These are phyloP conservation scores for Metschnikowia anglica DNA, from an alignment of 805 yeast species.

Conservation along the genomic window DNA sequence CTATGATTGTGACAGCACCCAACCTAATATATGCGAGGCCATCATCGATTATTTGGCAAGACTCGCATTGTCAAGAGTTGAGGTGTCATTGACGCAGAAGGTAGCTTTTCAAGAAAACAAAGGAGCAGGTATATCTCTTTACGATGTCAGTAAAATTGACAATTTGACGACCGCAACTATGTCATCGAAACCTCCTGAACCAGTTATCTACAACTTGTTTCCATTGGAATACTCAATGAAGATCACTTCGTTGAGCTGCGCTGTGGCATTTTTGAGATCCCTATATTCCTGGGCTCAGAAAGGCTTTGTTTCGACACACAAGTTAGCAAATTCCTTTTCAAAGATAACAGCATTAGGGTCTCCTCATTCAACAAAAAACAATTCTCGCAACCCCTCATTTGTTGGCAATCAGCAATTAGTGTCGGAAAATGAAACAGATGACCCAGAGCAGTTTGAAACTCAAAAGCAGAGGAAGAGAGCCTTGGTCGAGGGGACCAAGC, in stretches of 20 bases:
- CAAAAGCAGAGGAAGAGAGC: constrained; percentile 82
- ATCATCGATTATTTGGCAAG: constrained; percentile 75
- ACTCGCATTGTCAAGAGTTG: constrained; percentile 67
- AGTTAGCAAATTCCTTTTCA: constrained; percentile 1
- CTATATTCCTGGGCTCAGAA: constrained; percentile 85
- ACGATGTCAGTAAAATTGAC: constrained; percentile 72
- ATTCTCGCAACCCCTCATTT: constrained; percentile 34
- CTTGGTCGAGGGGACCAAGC: constrained; percentile 69
- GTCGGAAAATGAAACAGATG: constrained; percentile 66
- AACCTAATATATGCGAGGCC: constrained; percentile 83
- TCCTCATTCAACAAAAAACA: constrained; percentile 22
- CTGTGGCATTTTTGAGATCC: constrained; percentile 80
- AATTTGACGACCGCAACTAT: constrained; percentile 69
- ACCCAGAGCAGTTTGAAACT: constrained; percentile 81
- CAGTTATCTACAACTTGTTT: constrained; percentile 51
- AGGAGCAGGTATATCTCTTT: constrained; percentile 63
- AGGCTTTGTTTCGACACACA: constrained; percentile 28
- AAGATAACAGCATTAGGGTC: constrained; percentile 22
- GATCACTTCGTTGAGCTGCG: constrained; percentile 73
- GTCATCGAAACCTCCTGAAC: constrained; percentile 53
- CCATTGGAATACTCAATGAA: constrained; percentile 85
- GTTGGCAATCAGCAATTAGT: constrained; percentile 30
- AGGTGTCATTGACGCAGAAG: constrained; percentile 68
- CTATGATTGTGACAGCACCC: constrained; percentile 85
- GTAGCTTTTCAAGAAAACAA: constrained; percentile 42